Conservation (phyloP, 352 stramenopile genomes). For the Phytophthora rubi region DNA sequence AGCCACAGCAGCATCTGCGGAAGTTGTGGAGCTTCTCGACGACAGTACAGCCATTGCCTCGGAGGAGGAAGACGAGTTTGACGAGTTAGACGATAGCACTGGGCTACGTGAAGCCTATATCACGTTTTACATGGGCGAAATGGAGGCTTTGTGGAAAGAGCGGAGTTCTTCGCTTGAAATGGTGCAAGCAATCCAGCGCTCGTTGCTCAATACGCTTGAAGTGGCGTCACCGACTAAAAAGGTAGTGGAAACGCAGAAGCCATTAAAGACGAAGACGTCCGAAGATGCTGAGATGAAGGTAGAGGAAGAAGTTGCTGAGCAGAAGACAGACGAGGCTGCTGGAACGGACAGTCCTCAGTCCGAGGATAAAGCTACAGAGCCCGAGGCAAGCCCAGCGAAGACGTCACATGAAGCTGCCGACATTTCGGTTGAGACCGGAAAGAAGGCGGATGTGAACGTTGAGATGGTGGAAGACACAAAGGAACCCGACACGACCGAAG, state of each 20-base stretch:
- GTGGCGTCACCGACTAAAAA: constrained; percentile 6
- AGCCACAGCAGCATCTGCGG: neutral
- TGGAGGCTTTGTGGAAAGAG: constrained; percentile 86
- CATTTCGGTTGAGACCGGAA: constrained; percentile 1
- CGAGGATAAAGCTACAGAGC: constrained; percentile 8
- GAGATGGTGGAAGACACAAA: neutral
- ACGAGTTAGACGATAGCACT: constrained; percentile 53
- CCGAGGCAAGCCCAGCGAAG: neutral
- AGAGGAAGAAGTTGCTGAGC: constrained; percentile 15
- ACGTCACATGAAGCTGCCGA: neutral
- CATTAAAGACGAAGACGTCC: constrained; percentile 4
- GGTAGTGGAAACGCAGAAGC: constrained; percentile 6
- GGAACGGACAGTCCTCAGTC: constrained; percentile 8
- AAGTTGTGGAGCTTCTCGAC: constrained; percentile 32
- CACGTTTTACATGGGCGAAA: constrained; percentile 82
- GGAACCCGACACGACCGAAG: neutral
- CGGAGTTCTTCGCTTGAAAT: constrained; percentile 77
- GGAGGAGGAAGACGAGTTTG: constrained; percentile 25
- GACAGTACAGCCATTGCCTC: constrained; percentile 8
- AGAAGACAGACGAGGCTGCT: constrained; percentile 9
- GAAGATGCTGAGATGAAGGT: constrained; percentile 39
- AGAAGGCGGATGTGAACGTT: neutral
- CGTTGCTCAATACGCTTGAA: constrained; percentile 42
- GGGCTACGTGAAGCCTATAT: constrained; percentile 72
- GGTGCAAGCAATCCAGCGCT: constrained; percentile 74